Evolutionary conservation across 2,329 filamentous ascomycete genomes (phyloP), one percentile per base, ranked within the genome.

Genomic region (Microsporum canis): DNA sequence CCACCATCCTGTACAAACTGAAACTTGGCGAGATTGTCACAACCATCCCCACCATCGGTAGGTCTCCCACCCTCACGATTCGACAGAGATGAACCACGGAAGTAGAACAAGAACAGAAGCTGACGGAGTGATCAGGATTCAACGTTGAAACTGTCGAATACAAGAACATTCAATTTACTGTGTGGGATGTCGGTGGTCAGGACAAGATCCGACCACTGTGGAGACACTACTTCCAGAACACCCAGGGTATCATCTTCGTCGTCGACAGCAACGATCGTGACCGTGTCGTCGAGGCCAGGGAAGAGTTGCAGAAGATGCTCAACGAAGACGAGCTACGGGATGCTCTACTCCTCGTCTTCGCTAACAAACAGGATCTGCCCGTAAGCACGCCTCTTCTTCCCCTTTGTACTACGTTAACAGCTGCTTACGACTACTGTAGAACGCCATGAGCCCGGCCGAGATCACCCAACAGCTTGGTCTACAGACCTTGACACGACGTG

Each of bases 141-240:
- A 99, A 99, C 82, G 94, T 99, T 78, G 94, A 99, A 85, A 97
- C 94, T 61, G 94, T 99, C 77, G 91, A 95, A 77, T 97, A 97
- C 84, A 96, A 96, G 86, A 99, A 99, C 86, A 96, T 96, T 73
- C 91, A 96, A 78, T 99, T 99, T 84, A 97, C 92, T 77, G 94
- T 99, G 76, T 99, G 94, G 94, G 94, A 97, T 82, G 94, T 99
- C 74, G 94, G 94, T 83, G 94, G 94, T 78, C 94, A 99, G 84
- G 94, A 99, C 86, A 97, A 97, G 89, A 99, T 99, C 77, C 87
- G 94, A 78, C 94, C 94, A 75, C 83, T 99, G 74, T 99, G 94
- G 94, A 91, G 94, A 82, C 94, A 97, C 80, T 99, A 99, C 83
- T 99, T 97, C 87, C 91, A 95, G 80, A 95, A 95, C 80, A 99